Base-by-base conservation (phyloP, 2,329 filamentous ascomycete species). In the Microsporum ferrugineum region DNA sequence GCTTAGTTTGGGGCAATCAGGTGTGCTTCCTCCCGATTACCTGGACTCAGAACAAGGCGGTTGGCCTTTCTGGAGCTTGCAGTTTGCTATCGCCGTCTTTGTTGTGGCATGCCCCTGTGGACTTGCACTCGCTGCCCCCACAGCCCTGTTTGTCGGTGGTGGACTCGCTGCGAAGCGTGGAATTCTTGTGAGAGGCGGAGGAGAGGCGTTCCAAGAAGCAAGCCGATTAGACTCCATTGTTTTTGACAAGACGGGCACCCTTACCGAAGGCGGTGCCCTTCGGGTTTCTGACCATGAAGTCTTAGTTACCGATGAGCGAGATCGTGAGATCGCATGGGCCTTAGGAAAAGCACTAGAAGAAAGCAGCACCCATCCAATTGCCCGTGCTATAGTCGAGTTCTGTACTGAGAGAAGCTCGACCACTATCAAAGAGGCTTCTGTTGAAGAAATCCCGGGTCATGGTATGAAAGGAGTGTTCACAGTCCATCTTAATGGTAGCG, bases 81-180 rank as follows among this genome's bases (percentile, higher is more conserved):
- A 84, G 58, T 85, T 85, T 68, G 88, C 89, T 14, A 92, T 95
- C 67, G 84, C 89, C 5, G 89, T 94, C 10, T 94, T 95, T 66
- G 88, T 95, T 38, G 86, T 95, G 33, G 89, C 89, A 1, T 95
- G 89, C 69, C 89, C 89, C 1, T 95, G 89, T 68, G 89, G 89
- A 1, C 80, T 95, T 12, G 89, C 87, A 0, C 82, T 95, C 5
- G 89, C 89, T n/a, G 89, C 89, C 0, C 89, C 89, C 0, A 95
- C 89, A 0, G 89, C 89, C n/a, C 73, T 95, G 38, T 92, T 92
- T 65, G 89, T 94, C 7, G 89, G 88, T 2, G 86, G 88, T 39
- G 89, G 89, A 1, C 76, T 94, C 17, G 89, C 89, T 1, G 89
- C 89, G 5, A 86, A 87, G 70, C 76, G 89, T 68, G 89, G 89